phyloP scores from a whole-genome alignment of 2,329 filamentous ascomycete genomes.

The Xylariales sp. region DNA sequence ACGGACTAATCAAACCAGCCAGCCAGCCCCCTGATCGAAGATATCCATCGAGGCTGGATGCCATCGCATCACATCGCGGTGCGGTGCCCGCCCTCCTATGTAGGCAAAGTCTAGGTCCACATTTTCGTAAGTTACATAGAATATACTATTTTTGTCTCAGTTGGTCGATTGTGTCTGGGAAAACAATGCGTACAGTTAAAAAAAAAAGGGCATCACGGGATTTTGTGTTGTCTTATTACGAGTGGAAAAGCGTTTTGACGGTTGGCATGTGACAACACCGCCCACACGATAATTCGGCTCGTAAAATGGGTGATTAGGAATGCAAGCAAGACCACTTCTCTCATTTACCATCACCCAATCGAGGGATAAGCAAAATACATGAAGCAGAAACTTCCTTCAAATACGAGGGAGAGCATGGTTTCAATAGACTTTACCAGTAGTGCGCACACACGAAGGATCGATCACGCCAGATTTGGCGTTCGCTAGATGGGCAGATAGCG shows the following conservation, averaged over 20 bases:
- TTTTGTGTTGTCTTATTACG: slow-evolving; percentile 1
- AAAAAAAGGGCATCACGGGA: neutral
- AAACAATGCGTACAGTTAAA: neutral
- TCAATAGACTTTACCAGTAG: neutral
- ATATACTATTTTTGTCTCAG: slow-evolving; percentile 9
- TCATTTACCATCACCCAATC: neutral
- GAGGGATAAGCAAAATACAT: neutral
- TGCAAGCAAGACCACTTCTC: neutral
- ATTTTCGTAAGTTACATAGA: too few relatives aligned
- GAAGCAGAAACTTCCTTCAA: neutral
- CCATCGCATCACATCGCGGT: too few relatives aligned
- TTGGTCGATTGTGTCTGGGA: neutral
- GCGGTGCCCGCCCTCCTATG: too few relatives aligned
- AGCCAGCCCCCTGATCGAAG: too few relatives aligned
- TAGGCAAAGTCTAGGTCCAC: too few relatives aligned
- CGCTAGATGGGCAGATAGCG: neutral
- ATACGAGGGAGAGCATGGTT: neutral
- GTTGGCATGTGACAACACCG: neutral
- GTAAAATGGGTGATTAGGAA: neutral
- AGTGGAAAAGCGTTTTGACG: neutral
- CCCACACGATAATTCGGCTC: neutral
- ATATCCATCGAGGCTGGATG: too few relatives aligned
- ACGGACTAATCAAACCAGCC: too few relatives aligned
- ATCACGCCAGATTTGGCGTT: neutral
- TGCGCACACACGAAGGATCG: neutral